A percentile compares a stretch with the other conserved stretches of the same genome.
Conservation (phyloP, 345 rosid genomes). For the Draba incana region DNA sequence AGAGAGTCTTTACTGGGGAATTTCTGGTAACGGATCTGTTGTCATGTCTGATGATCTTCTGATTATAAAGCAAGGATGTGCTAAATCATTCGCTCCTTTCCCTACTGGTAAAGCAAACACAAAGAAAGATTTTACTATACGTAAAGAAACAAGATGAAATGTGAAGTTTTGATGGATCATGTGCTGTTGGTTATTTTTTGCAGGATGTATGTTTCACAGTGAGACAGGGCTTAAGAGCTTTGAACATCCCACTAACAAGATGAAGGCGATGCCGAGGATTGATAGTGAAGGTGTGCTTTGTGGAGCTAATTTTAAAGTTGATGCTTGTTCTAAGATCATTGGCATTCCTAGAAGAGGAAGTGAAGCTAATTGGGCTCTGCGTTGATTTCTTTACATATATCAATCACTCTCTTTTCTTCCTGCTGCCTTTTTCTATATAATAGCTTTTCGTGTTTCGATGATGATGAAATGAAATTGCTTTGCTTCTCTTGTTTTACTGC, state of each 20-base stretch:
- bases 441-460: no score
- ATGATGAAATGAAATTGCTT: no score
- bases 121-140: background rate
- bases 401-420: background rate
- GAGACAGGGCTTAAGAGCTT: constrained; percentile 83
- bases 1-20: constrained; percentile 81
- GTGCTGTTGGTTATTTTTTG: no score
- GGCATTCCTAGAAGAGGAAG: constrained; percentile 87
- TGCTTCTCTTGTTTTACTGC: no score
- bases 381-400: constrained; percentile 10
- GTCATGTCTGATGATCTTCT: constrained; percentile 80
- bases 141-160: constrained; percentile 5
- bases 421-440: no score
- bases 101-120: constrained; percentile 60
- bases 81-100: constrained; percentile 94
- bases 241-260: constrained; percentile 74
- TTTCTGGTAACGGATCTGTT: constrained; percentile 84
- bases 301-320: constrained; percentile 91
- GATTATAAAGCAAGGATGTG: constrained; percentile 79
- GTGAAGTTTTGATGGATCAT: constrained; percentile 1
- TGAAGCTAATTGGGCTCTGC: constrained; percentile 76
- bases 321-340: constrained; percentile 57
- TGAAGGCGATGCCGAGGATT: constrained; percentile 88
- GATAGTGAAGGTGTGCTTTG: constrained; percentile 91
- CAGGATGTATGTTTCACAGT: constrained; percentile 88